Evolutionary conservation across 805 yeast genomes (phyloP).

Genomic region (Kodamaea leandrae): DNA sequence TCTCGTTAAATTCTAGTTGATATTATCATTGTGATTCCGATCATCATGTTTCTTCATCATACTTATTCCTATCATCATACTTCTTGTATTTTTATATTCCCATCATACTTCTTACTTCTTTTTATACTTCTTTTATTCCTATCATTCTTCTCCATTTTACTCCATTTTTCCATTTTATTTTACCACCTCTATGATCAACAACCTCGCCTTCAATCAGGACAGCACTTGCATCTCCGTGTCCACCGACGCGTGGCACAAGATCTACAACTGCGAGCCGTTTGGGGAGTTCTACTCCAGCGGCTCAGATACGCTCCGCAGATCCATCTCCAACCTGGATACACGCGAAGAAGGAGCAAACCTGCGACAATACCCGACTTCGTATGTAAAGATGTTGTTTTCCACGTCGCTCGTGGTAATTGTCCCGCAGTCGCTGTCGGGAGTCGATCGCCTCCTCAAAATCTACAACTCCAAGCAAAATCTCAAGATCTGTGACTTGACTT

Average conservation of each 20-base stretch:
- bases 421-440: slow-evolving; percentile 27
- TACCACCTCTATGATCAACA: slow-evolving; percentile 25
- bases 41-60: too few species aligned
- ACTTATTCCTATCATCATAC: too few species aligned
- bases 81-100: too few species aligned
- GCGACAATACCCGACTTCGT: slow-evolving; percentile 25
- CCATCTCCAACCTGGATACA: slow-evolving; percentile 3
- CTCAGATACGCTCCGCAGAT: slow-evolving; percentile 7
- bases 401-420: slow-evolving; percentile 41
- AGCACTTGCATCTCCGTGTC: slow-evolving; percentile 38
- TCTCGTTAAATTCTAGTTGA: too few species aligned
- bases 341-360: background rate
- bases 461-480: slow-evolving; percentile 41
- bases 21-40: too few species aligned
- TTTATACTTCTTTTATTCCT: background rate
- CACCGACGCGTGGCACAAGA: slow-evolving; percentile 31
- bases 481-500: slow-evolving; percentile 81
- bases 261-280: slow-evolving; percentile 46
- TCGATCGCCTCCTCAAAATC: slow-evolving; percentile 34
- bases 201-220: slow-evolving; percentile 43
- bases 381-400: slow-evolving; percentile 39
- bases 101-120: too few species aligned
- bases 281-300: slow-evolving; percentile 39
- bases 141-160: background rate
- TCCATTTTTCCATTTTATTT: background rate